phyloP scores from a whole-genome alignment of 2,329 filamentous ascomycete species.

The Aspergillus neoniger region DNA sequence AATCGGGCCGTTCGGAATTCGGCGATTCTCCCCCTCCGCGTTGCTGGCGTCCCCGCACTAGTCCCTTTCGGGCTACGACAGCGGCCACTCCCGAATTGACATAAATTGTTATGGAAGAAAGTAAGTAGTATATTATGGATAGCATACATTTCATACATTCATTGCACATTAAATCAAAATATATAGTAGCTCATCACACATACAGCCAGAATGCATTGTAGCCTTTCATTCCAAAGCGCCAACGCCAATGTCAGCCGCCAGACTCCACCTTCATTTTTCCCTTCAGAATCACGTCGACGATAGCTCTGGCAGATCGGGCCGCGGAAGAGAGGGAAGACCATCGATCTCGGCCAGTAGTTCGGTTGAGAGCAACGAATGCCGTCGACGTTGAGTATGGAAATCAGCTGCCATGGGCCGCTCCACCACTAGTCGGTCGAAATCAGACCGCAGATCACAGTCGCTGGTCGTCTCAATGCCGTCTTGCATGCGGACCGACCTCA shows the following conservation, averaged over 20 bases:
- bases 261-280: background rate
- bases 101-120: background rate
- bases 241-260: background rate
- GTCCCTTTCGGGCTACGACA: slow-evolving; percentile 3
- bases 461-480: slow-evolving; percentile 26
- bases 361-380: slow-evolving; percentile 18
- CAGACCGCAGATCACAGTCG: slow-evolving; percentile 35
- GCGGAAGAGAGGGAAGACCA: slow-evolving; percentile 11
- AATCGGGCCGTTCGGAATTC: slow-evolving; percentile 3
- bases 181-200: slow-evolving; percentile 3
- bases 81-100: background rate
- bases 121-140: too few relatives aligned
- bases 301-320: slow-evolving; percentile 23
- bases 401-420: slow-evolving; percentile 18
- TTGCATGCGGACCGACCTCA: slow-evolving; percentile 31
- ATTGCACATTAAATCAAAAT: background rate
- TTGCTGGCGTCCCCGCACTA: slow-evolving; percentile 2
- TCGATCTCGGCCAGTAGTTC: slow-evolving; percentile 18
- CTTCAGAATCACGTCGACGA: slow-evolving; percentile 11
- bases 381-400: slow-evolving; percentile 16
- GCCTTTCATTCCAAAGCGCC: background rate
- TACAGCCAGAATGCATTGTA: background rate
- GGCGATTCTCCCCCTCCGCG: slow-evolving; percentile 9
- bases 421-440: slow-evolving; percentile 33
- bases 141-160: background rate